phyloP scores from a whole-genome alignment of 257 asterid species.

The Primulina tabacum region DNA sequence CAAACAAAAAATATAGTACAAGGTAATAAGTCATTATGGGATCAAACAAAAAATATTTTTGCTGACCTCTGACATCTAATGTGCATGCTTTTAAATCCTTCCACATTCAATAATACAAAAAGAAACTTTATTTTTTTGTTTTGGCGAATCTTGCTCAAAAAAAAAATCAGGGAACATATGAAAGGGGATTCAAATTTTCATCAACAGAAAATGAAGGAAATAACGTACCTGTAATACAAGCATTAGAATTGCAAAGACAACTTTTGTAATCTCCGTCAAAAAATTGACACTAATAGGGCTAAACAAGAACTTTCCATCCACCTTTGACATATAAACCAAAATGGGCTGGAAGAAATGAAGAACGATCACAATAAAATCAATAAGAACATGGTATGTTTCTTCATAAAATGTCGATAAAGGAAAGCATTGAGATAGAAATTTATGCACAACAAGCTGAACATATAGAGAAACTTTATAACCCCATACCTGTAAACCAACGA shows the following conservation, averaged over 20 bases:
- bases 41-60: no score
- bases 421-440: neutral
- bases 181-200: constrained; percentile 14
- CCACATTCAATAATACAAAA: neutral
- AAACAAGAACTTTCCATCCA: constrained; percentile 87
- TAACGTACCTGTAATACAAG: constrained; percentile 77
- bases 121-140: neutral
- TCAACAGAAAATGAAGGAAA: constrained; percentile 17
- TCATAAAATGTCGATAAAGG: neutral
- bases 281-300: constrained; percentile 98
- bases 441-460: constrained; percentile 8
- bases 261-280: constrained; percentile 80
- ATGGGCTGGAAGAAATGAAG: constrained; percentile 59
- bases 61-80: no score
- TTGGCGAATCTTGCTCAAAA: constrained; percentile 2
- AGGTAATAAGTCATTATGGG: no score
- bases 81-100: no score
- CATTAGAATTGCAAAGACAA: constrained; percentile 80
- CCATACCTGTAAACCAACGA: constrained; percentile 71
- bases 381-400: neutral
- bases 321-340: constrained; percentile 93
- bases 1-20: no score
- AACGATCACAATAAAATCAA: constrained; percentile 6
- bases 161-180: neutral
- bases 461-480: neutral